Percentiles rank a stretch among this genome's conserved stretches.
Conservation (phyloP, 2,329 filamentous ascomycete species). For the Cladosporium halotolerans region DNA sequence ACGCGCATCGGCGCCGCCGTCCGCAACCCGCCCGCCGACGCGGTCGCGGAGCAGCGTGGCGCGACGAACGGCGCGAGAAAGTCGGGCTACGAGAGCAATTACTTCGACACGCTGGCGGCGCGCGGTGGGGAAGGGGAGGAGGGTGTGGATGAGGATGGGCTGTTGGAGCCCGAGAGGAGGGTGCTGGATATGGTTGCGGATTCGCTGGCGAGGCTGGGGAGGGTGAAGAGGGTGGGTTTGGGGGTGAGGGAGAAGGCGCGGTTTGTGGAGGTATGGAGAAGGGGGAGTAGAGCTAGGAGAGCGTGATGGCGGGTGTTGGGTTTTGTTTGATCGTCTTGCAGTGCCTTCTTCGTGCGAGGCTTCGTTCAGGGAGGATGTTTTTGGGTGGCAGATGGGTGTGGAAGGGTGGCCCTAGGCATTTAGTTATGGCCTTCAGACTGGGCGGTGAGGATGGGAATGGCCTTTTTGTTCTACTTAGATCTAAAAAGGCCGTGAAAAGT, state of each 20-base stretch:
- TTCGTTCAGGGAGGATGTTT: too few relatives aligned
- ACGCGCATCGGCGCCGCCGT: slow-evolving; percentile 76
- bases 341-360: too few relatives aligned
- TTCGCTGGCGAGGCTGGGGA: slow-evolving; percentile 74
- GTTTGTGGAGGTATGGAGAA: slow-evolving; percentile 67
- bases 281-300: slow-evolving; percentile 5
- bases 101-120: slow-evolving; percentile 37
- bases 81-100: slow-evolving; percentile 39
- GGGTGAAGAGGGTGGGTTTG: slow-evolving; percentile 82
- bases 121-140: slow-evolving; percentile 28
- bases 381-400: too few relatives aligned
- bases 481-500: too few relatives aligned
- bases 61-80: slow-evolving; percentile 9
- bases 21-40: slow-evolving; percentile 29
- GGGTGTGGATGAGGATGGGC: slow-evolving; percentile 22
- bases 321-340: background rate
- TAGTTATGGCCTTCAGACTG: too few relatives aligned
- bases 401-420: too few relatives aligned
- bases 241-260: slow-evolving; percentile 74
- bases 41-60: slow-evolving; percentile 20
- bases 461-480: too few relatives aligned
- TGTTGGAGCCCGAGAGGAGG: slow-evolving; percentile 55
- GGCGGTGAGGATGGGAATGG: too few relatives aligned
- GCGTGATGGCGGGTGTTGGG: background rate
- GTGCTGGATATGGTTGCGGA: slow-evolving; percentile 77